phyloP scores from a whole-genome alignment of 495 filamentous ascomycete species.

The Venustampulla echinocandica region DNA sequence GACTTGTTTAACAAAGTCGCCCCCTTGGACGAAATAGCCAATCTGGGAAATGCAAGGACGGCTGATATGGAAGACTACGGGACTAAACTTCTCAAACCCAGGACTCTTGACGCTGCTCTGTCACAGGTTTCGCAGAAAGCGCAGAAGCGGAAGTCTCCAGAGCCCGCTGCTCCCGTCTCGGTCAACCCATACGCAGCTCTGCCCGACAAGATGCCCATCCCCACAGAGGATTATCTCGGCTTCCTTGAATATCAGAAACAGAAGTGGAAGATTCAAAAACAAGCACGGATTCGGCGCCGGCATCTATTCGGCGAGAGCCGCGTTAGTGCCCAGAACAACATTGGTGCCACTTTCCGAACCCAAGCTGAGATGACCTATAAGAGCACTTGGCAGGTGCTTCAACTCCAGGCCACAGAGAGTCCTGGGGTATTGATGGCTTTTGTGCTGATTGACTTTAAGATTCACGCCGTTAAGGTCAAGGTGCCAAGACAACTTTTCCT shows the following conservation, averaged over 20 bases:
- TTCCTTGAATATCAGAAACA: constrained; percentile 95
- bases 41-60: constrained; percentile 47
- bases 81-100: constrained; percentile 51
- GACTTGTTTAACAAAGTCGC: constrained; percentile 82
- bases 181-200: constrained; percentile 76
- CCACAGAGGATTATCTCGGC: constrained; percentile 76
- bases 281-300: constrained; percentile 75
- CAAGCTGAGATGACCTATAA: constrained; percentile 83
- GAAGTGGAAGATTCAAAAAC: constrained; percentile 98
- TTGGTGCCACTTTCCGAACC: constrained; percentile 82
- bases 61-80: constrained; percentile 87
- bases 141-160: constrained; percentile 78
- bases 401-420: constrained; percentile 67
- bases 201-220: constrained; percentile 76
- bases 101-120: constrained; percentile 52
- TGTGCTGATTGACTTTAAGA: constrained; percentile 85
- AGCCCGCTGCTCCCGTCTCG: constrained; percentile 45
- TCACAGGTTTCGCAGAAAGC: constrained; percentile 44
- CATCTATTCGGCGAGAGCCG: constrained; percentile 87
- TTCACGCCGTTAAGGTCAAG: constrained; percentile 79
- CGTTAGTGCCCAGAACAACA: constrained; percentile 57
- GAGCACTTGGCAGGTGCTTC: constrained; percentile 90
- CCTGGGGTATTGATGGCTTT: constrained; percentile 84
- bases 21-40: constrained; percentile 64
- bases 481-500: constrained; percentile 85